Conservation (phyloP, 352 stramenopile species). For the Hyaloperonospora brassicae region DNA sequence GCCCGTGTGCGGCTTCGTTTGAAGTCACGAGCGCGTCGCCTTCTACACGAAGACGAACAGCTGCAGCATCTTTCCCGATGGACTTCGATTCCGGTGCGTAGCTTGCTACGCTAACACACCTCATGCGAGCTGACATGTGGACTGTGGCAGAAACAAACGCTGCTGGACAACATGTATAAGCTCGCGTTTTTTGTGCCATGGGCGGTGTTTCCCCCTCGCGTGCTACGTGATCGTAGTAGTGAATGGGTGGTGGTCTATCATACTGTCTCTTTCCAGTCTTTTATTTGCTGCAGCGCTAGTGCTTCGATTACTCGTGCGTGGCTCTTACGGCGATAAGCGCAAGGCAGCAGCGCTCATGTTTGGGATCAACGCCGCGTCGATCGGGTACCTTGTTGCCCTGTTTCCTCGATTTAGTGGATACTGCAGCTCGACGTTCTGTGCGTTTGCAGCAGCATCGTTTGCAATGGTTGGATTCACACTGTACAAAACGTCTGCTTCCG, state of each 20-base stretch:
- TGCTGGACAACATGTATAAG: conserved; percentile 65
- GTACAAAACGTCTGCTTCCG: conserved; percentile 43
- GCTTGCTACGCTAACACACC: background rate
- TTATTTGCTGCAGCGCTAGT: conserved; percentile 28
- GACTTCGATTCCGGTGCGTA: conserved; percentile 34
- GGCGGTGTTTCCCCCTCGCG: conserved; percentile 40
- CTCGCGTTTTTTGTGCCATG: conserved; percentile 69
- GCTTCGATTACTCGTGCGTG: conserved; percentile 48
- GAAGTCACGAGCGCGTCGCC: conserved; percentile 32
- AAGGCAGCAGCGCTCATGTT: conserved; percentile 69
- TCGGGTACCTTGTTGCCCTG: conserved; percentile 46
- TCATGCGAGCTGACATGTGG: background rate
- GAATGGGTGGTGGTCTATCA: conserved; percentile 29
- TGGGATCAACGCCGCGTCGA: conserved; percentile 65
- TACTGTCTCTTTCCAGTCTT: conserved; percentile 30
- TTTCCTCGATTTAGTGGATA: conserved; percentile 32
- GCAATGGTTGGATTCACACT: conserved; percentile 41
- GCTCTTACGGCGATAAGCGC: conserved; percentile 64
- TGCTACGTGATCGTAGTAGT: conserved; percentile 34
- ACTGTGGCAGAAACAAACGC: conserved; percentile 40
- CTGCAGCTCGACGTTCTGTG: conserved; percentile 30
- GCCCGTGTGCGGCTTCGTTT: conserved; percentile 28
- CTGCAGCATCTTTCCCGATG: conserved; percentile 35
- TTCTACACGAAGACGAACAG: conserved; percentile 50
- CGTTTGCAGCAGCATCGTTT: conserved; percentile 15